Base-by-base conservation (phyloP, 345 rosid genomes). In the Schrenkiella parvula region DNA sequence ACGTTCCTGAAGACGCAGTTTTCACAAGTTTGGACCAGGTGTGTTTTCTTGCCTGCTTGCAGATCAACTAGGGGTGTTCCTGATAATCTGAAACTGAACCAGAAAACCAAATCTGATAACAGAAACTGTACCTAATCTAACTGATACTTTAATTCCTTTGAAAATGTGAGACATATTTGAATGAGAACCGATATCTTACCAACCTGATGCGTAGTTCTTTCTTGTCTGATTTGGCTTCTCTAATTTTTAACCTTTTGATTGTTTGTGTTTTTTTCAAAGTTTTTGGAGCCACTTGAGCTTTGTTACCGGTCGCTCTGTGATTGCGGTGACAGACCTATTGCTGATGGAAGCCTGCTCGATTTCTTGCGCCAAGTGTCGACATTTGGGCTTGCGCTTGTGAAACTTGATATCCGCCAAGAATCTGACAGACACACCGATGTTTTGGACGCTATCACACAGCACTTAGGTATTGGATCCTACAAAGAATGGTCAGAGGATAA, bases 251-350 rank as follows among this genome's bases (percentile, higher is more conserved):
- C 39, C 58, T 3, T 48, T 59, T 59, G 50, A 29, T 37, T 79
- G 35, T 41, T 70, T 66, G 19, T 55, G 61, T 60, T 17, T 64
- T 19, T 6, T 42, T 58, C 71, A 60, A 55, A 88, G 99, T 87
- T 95, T 69, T 71, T 95, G 89, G 96, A 89, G 86, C 99, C 99
- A 53, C 96, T 95, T 77, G 99, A 91, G 72, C 99, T 95, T 68
- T 89, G 98, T 66, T 95, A 91, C 81, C 80, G 89, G 68, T 95
- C 99, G 1, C 93, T 91, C 12, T 88, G 96, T 31, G 79, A 82
- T 34, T 85, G 90, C 37, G 96, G 98, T 57, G 99, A 95, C 80
- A 86, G 85, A 47, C 79, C 96, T 62, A 89, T 95, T 54, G 99
- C 99, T 28, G 99, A 95, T 69, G 99, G 99, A 59, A 91, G 95